Conservation (phyloP, 1,139 yeast species). For the Debaryomycetaceae sp. region DNA sequence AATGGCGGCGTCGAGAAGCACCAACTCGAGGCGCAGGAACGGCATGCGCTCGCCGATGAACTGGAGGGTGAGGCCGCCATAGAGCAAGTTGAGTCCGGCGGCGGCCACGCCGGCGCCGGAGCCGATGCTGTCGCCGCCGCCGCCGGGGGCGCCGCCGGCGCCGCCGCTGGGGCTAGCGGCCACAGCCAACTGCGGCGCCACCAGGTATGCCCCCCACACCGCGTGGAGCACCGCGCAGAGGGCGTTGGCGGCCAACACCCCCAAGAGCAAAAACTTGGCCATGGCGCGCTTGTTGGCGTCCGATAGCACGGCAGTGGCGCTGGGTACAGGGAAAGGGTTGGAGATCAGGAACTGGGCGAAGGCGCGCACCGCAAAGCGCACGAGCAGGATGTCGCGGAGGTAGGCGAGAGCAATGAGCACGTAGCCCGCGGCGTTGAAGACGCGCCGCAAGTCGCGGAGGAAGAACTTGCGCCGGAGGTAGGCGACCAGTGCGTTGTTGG, state of each 20-base stretch:
- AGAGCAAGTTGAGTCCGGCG: conserved; percentile 14
- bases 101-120: conserved; percentile 10
- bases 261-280: conserved; percentile 24
- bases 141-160: background rate
- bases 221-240: conserved; percentile 26
- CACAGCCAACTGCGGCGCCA: conserved; percentile 3
- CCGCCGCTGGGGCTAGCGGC: background rate
- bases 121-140: background rate
- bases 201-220: conserved; percentile 22
- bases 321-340: conserved; percentile 21
- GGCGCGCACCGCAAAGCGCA: conserved; percentile 23
- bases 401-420: conserved; percentile 29
- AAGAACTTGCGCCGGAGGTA: conserved; percentile 39
- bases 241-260: conserved; percentile 21
- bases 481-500: conserved; percentile 31
- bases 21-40: conserved; percentile 20
- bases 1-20: conserved; percentile 24
- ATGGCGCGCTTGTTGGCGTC: conserved; percentile 27
- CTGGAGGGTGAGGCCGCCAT: conserved; percentile 36
- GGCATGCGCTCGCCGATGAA: conserved; percentile 41
- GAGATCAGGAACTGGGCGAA: conserved; percentile 27
- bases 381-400: conserved; percentile 32
- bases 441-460: conserved; percentile 29
- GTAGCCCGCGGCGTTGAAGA: conserved; percentile 26
- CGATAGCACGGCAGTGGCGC: conserved; percentile 14